phyloP scores from a whole-genome alignment of 1,284 basidiomycete genomes.

The Bondarzewia mesenterica region DNA sequence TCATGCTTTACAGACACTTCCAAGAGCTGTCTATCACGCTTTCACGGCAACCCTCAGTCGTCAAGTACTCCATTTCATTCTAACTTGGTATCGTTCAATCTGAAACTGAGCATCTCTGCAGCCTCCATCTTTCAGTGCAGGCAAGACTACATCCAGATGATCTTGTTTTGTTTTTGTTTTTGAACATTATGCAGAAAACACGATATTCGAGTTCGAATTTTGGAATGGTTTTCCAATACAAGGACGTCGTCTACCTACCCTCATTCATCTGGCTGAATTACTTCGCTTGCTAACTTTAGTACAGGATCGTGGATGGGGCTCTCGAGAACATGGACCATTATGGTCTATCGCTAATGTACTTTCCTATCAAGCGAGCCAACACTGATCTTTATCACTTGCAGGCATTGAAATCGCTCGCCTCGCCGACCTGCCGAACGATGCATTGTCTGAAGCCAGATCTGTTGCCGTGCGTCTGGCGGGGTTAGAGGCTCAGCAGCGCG shows the following conservation, averaged over 20 bases:
- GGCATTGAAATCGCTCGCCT: slow-evolving; percentile 81
- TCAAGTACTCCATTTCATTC: slow-evolving; percentile 51
- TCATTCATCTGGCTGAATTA: background rate
- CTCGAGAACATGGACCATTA: slow-evolving; percentile 56
- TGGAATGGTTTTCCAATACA: slow-evolving; percentile 74
- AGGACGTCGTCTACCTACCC: slow-evolving; percentile 31
- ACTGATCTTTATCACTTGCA: slow-evolving; percentile 18
- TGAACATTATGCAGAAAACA: slow-evolving; percentile 32
- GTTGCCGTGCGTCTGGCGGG: slow-evolving; percentile 55
- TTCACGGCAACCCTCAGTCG: slow-evolving; percentile 61
- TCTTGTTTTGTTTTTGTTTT: slow-evolving; percentile 5
- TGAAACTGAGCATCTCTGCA: slow-evolving; percentile 22
- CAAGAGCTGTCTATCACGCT: slow-evolving; percentile 60
- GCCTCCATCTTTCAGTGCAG: slow-evolving; percentile 78
- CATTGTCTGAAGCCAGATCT: slow-evolving; percentile 52
- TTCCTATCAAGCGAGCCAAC: background rate
- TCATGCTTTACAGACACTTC: slow-evolving; percentile 66
- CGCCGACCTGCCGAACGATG: slow-evolving; percentile 69
- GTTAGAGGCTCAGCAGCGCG: slow-evolving; percentile 49
- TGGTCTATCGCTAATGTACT: slow-evolving; percentile 29
- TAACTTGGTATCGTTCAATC: background rate
- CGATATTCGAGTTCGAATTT: slow-evolving; percentile 47
- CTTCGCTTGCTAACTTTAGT: background rate
- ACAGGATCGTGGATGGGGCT: slow-evolving; percentile 59
- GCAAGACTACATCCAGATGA: slow-evolving; percentile 28